Evolutionary conservation across 495 filamentous ascomycete genomes (phyloP), one percentile per base, ranked within the genome.

Genomic region (Hyaloscypha finlandica): DNA sequence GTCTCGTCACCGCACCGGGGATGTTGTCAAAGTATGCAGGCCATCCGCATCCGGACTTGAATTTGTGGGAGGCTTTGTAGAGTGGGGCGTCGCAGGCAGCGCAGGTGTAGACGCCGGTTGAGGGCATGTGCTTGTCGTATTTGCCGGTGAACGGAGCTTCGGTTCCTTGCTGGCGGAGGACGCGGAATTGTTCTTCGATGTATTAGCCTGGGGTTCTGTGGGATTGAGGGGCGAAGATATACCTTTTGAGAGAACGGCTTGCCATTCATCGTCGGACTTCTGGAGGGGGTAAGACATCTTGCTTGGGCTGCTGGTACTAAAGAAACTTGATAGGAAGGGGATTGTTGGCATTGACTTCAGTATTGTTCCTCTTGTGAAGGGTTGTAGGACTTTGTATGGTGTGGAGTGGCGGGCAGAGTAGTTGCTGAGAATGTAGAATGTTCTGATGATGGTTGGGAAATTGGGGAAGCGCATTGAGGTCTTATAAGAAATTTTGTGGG

Each of bases 31-130:
- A 99, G 76, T 97, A 99, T 11, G 95, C 95, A 0, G 95, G 95
- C 95, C 95, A 99, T 59, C 95, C 95, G 78, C 95, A 99, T 33
- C 93, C 93, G 37, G 91, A 94, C 75, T 92, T 91, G 83, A 99
- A 99, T 74, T 99, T 99, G 78, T 95, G 92, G 64, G 80, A 83
- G 11, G 94, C 92, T 72, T 84, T 90, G 82, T 99, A 99, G 14
- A 99, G 88, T 6, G 94, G 93, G 6, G 94, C 86, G 70, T 87
- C 74, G 82, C 95, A 99, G 57, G 84, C 95, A 4, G 89, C 91
- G 79, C 95, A 99, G 64, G 80, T 86, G 81, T 97, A 97, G 57
- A 91, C 84, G 45, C 95, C 95, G 29, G 80, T 67, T 1, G 78
- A 70, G n/a, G 91, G 86, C 75, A 86, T 83, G 79, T 97, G 94